Conservation (phyloP, 2,329 filamentous ascomycete species). For the Aurifilum marmelostoma region DNA sequence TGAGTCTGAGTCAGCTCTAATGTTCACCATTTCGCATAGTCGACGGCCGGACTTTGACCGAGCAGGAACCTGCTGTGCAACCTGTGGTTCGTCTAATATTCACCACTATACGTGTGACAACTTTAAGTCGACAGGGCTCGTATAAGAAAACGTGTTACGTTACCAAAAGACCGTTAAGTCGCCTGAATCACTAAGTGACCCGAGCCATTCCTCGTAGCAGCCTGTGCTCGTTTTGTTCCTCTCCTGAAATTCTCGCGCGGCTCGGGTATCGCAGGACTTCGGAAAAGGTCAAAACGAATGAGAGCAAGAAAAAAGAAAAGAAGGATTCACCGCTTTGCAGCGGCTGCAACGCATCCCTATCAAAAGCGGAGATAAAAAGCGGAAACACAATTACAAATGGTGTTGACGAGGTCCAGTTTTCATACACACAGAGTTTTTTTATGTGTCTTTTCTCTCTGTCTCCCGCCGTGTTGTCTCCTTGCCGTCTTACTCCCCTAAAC, state of each 20-base stretch:
- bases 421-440: conserved; percentile 3
- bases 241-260: not conserved
- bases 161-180: not conserved
- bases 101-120: not conserved
- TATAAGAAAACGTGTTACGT: not conserved
- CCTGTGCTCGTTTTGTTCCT: not conserved
- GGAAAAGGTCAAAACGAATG: not conserved
- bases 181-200: too few species aligned
- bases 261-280: not conserved
- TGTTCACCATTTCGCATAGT: not conserved
- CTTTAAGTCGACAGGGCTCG: too few species aligned
- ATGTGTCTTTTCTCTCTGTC: not conserved
- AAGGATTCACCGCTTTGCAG: conserved; percentile 19
- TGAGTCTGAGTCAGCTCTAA: not conserved
- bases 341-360: conserved; percentile 7
- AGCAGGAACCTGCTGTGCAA: not conserved
- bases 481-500: not conserved
- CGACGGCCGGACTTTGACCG: conserved; percentile 14
- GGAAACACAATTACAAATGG: conserved; percentile 8
- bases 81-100: not conserved
- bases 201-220: too few species aligned
- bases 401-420: conserved; percentile 14
- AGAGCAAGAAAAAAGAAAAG: not conserved
- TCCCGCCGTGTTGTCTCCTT: not conserved
- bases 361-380: conserved; percentile 23